Evolutionary conservation across 495 filamentous ascomycete genomes (phyloP).

Genomic region (Xylaria curta): DNA sequence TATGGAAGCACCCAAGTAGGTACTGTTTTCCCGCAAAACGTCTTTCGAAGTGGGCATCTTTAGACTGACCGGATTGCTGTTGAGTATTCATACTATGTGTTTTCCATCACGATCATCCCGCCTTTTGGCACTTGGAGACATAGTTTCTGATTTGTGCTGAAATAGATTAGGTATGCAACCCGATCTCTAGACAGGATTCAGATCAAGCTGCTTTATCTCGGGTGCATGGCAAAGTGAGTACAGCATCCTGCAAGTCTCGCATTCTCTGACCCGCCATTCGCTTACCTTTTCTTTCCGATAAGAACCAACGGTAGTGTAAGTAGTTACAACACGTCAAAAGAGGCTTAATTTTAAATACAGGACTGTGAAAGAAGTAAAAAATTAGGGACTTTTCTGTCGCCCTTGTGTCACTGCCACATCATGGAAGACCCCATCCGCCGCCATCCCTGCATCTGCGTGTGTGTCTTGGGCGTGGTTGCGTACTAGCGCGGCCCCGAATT

Average conservation of each 20-base stretch:
- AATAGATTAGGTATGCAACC: not conserved
- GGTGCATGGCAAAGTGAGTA: not conserved
- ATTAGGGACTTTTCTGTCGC: not conserved
- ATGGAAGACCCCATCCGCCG: not conserved
- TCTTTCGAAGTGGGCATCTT: not conserved
- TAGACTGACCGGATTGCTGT: not conserved
- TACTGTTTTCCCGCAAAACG: not conserved
- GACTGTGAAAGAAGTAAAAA: not conserved
- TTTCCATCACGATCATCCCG: not conserved
- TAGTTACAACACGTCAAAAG: not conserved
- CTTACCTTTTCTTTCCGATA: not conserved
- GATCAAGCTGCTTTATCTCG: slow-evolving; percentile 2
- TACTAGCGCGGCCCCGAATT: slow-evolving; percentile 10
- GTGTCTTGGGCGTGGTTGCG: not conserved
- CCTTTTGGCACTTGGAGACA: not conserved
- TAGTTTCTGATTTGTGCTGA: slow-evolving; percentile 4
- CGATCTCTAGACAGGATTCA: not conserved
- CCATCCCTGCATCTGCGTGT: slow-evolving; percentile 8
- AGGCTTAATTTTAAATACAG: not conserved
- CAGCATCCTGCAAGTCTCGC: slow-evolving; percentile 7
- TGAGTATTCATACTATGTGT: not conserved
- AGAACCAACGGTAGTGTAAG: not conserved
- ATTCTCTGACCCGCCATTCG: not conserved
- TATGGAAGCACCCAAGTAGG: not conserved
- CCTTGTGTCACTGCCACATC: slow-evolving; percentile 9